These are phyloP conservation scores for Aspergillus bertholletiae DNA, from an alignment of 495 filamentous ascomycete species.

Conservation along the genomic window DNA sequence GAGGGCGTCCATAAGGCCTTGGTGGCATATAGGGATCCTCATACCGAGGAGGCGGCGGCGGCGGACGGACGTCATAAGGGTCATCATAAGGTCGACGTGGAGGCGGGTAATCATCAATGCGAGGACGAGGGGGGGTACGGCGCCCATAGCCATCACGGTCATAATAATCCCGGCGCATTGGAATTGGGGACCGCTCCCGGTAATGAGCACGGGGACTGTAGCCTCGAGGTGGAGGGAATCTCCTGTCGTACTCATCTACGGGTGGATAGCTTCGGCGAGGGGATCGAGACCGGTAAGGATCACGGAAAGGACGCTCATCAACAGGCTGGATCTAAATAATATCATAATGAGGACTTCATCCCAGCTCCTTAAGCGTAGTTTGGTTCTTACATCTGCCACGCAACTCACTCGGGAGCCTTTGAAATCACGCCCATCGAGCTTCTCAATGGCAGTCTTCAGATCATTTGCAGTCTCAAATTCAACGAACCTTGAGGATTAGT, in stretches of 20 bases:
- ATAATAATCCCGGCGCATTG: constrained; percentile 81
- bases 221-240: constrained; percentile 69
- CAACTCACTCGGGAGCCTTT: constrained; percentile 83
- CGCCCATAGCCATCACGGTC: constrained; percentile 69
- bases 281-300: constrained; percentile 74
- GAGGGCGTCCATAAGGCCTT: constrained; percentile 42
- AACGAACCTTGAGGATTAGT: constrained; percentile 69
- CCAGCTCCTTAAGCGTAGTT: constrained; percentile 12
- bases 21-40: constrained; percentile 45
- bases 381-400: constrained; percentile 71
- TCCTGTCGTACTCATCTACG: constrained; percentile 70
- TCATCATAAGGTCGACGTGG: constrained; percentile 53
- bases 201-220: constrained; percentile 84
- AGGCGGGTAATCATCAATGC: constrained; percentile 70
- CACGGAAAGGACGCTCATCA: constrained; percentile 66
- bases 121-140: constrained; percentile 64
- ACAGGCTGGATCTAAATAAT: constrained; percentile 50
- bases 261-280: constrained; percentile 65
- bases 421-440: constrained; percentile 87
- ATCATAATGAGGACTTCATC: constrained; percentile 26
- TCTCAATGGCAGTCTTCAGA: constrained; percentile 85
- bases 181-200: constrained; percentile 74
- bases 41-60: constrained; percentile 44
- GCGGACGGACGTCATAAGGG: constrained; percentile 43
- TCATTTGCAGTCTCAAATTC: constrained; percentile 94